phyloP scores from a whole-genome alignment of 2,329 filamentous ascomycete species.

The Leptographium wingfieldii region DNA sequence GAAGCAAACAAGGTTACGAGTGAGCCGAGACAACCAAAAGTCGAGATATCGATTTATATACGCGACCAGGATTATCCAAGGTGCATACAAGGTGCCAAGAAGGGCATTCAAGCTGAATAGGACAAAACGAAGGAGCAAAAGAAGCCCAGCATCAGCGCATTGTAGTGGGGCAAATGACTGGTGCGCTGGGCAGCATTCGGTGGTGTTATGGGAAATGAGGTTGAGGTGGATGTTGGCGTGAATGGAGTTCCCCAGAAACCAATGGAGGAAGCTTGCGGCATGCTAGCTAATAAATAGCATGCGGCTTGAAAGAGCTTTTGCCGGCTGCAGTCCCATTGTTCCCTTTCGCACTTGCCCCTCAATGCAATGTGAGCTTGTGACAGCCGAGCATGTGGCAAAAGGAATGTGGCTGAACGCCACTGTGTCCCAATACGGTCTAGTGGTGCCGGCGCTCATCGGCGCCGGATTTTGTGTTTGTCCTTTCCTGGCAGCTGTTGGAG shows the following conservation, averaged over 20 bases:
- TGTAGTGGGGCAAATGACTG: neutral
- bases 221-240: neutral
- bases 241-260: neutral
- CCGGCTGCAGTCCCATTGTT: neutral
- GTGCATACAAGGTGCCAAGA: neutral
- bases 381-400: neutral
- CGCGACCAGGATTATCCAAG: neutral
- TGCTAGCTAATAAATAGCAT: neutral
- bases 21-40: neutral
- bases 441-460: neutral
- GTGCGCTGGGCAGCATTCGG: neutral
- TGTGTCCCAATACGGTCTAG: neutral
- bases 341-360: neutral
- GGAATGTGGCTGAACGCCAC: neutral
- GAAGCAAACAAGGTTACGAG: neutral
- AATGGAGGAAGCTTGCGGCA: neutral
- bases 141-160: neutral
- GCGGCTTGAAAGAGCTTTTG: neutral
- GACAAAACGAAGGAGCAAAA: neutral
- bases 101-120: neutral
- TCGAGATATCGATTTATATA: neutral
- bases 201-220: neutral
- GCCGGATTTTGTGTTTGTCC: conserved; percentile 11
- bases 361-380: conserved; percentile 1
- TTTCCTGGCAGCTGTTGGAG: neutral